These are phyloP conservation scores for Epithemia pelagica DNA, from an alignment of 108 stramenopile genomes.

Conservation along the genomic window DNA sequence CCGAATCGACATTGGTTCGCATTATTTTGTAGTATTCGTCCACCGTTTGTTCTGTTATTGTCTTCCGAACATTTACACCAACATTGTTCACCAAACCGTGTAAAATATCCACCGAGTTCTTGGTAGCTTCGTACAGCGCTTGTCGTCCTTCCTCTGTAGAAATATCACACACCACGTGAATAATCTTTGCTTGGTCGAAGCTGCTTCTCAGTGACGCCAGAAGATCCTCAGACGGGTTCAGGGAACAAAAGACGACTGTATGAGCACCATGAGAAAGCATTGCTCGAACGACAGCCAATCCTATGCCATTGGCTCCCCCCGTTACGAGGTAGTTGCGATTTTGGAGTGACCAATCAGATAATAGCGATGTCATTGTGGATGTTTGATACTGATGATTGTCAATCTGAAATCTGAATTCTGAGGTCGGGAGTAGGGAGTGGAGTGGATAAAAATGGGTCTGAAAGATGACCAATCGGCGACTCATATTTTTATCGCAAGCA, in stretches of 20 bases:
- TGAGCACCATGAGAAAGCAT: conserved; percentile 35
- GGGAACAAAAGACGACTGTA: conserved; percentile 44
- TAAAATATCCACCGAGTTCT: conserved; percentile 25
- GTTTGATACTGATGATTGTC: too few relatives aligned
- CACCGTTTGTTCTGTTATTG: conserved; percentile 59
- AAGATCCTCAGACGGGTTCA: conserved; percentile 21
- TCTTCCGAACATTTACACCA: conserved; percentile 76
- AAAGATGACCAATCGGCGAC: too few relatives aligned
- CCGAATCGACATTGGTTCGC: conserved; percentile 67
- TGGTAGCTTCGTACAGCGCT: conserved; percentile 21
- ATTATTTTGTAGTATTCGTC: conserved; percentile 73
- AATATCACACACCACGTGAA: conserved; percentile 52
- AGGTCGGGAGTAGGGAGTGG: too few relatives aligned
- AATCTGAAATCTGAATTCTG: too few relatives aligned
- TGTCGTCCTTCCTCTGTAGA: conserved; percentile 53
- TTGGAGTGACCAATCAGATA: conserved; percentile 63
- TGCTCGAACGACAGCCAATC: conserved; percentile 37
- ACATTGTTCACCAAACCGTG: conserved; percentile 92
- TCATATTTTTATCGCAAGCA: too few relatives aligned
- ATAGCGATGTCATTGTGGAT: too few relatives aligned
- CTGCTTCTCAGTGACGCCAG: conserved; percentile 16
- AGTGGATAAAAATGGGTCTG: too few relatives aligned
- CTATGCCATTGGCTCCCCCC: conserved; percentile 59
- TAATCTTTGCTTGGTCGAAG: conserved; percentile 16
- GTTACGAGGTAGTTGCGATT: conserved; percentile 48